These are phyloP conservation scores for Lolium multiflorum DNA, from an alignment of 176 grass and related monocot genomes.

Conservation along the genomic window DNA sequence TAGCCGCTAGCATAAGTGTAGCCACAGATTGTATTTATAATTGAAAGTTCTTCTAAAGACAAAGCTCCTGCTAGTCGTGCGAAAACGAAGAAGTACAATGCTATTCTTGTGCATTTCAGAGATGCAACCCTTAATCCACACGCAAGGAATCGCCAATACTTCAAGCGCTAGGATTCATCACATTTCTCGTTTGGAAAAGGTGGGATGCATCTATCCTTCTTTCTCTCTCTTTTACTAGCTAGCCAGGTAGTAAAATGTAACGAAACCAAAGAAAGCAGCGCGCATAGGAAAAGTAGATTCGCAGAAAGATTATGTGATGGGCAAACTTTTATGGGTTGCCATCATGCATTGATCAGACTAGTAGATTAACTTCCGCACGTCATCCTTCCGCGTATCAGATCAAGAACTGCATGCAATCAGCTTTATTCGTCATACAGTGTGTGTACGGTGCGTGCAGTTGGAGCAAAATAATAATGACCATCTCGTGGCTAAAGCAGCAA, in stretches of 20 bases:
- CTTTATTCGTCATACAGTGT: slow-evolving; percentile 20
- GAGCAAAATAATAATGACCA: slow-evolving; percentile 45
- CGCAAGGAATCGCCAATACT: neutral
- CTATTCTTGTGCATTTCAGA: neutral
- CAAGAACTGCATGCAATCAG: slow-evolving; percentile 10
- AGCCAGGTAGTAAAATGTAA: neutral
- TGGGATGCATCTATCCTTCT: neutral
- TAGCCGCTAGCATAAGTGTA: no score
- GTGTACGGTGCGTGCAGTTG: slow-evolving; percentile 31
- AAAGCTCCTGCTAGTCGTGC: no score
- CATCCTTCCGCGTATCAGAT: slow-evolving; percentile 18
- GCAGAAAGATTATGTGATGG: slow-evolving; percentile 17
- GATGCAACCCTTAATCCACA: neutral
- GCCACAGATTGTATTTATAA: no score
- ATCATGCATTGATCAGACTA: slow-evolving; percentile 5
- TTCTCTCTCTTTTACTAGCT: neutral
- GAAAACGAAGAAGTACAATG: neutral
- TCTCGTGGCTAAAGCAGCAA: slow-evolving; percentile 44
- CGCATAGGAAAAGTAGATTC: slow-evolving; percentile 46
- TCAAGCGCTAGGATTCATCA: neutral
- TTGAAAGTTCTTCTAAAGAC: no score
- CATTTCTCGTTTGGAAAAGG: neutral
- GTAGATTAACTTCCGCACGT: slow-evolving; percentile 19
- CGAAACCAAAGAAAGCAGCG: neutral
- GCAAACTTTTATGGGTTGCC: slow-evolving; percentile 22